These are phyloP conservation scores for Lasiodiplodia sp. DNA, from an alignment of 2,329 filamentous ascomycete species.

Conservation along the genomic window DNA sequence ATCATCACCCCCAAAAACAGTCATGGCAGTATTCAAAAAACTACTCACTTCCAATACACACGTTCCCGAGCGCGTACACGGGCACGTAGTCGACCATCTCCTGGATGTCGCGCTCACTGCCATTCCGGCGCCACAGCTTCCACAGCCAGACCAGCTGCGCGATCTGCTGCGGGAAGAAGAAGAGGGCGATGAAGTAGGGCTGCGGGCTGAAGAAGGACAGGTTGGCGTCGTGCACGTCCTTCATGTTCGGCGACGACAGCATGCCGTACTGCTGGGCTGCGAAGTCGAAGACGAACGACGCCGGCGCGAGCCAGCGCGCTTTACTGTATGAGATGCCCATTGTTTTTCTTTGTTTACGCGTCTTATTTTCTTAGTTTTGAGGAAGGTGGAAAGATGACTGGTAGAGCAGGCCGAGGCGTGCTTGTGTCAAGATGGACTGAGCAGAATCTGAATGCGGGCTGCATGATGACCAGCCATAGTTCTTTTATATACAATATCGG, in stretches of 20 bases:
- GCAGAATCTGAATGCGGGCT: background rate
- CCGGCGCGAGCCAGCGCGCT: conserved; percentile 61
- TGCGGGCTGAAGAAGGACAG: conserved; percentile 66
- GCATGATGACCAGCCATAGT: background rate
- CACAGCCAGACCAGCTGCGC: conserved; percentile 67
- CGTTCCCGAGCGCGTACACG: conserved; percentile 63
- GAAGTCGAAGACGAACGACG: conserved; percentile 65
- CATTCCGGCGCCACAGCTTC: conserved; percentile 59
- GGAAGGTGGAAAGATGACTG: background rate
- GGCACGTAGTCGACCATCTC: conserved; percentile 63
- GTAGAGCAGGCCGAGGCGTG: background rate
- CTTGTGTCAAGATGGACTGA: background rate
- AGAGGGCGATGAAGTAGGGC: conserved; percentile 65
- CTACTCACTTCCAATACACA: conserved; percentile 64
- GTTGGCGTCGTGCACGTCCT: conserved; percentile 65
- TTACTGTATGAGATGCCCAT: conserved; percentile 64
- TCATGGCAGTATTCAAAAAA: background rate
- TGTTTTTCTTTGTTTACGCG: conserved; percentile 30
- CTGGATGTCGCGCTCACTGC: conserved; percentile 53
- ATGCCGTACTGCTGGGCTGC: conserved; percentile 67
- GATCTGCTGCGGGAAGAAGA: conserved; percentile 68
- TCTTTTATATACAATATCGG: background rate
- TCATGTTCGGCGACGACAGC: conserved; percentile 64
- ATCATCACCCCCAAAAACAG: background rate
- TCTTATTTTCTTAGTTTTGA: background rate